A percentile compares a stretch with the other conserved stretches of the same genome.
Evolutionary conservation across 2,329 filamentous ascomycete genomes (phyloP).

Genomic region (Calonectria ilicicola): DNA sequence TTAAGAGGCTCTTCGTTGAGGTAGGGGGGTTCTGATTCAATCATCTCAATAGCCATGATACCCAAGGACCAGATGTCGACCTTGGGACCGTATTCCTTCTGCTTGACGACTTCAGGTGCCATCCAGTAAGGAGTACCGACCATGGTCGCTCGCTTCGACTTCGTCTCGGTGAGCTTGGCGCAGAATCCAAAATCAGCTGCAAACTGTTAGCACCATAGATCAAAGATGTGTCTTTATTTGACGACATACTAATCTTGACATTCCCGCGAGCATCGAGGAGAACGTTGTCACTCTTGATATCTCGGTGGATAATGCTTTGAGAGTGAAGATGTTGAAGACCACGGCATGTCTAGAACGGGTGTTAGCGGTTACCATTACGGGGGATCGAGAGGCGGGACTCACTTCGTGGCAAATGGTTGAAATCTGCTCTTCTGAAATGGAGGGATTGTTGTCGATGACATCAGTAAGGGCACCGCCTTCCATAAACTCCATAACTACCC

Average conservation of each 20-base stretch:
- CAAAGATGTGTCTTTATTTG: not conserved
- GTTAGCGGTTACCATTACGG: constrained; percentile 29
- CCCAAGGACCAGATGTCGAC: constrained; percentile 99
- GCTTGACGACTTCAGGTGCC: constrained; percentile 99
- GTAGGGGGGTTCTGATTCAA: constrained; percentile 97
- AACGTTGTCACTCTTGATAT: constrained; percentile 99
- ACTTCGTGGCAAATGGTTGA: constrained; percentile 97
- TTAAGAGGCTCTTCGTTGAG: constrained; percentile 98
- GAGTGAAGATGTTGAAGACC: constrained; percentile 94
- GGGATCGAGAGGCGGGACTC: constrained; percentile 46
- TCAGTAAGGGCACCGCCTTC: constrained; percentile 97
- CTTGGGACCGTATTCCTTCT: constrained; percentile 98
- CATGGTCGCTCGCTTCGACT: constrained; percentile 98
- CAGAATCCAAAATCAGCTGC: constrained; percentile 99
- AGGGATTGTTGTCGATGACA: constrained; percentile 97
- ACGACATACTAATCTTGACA: constrained; percentile 91
- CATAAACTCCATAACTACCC: constrained; percentile 99
- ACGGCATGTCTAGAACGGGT: constrained; percentile 81
- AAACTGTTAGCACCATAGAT: constrained; percentile 27
- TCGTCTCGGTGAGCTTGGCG: constrained; percentile 96
- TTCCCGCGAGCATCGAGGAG: constrained; percentile 93
- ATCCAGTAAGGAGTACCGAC: constrained; percentile 99
- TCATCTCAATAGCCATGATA: constrained; percentile 99
- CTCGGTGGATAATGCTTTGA: constrained; percentile 97
- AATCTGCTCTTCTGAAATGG: constrained; percentile 96